Base-by-base conservation (phyloP, 192 early-diverging fungal species). In the Backusella australiensis region DNA sequence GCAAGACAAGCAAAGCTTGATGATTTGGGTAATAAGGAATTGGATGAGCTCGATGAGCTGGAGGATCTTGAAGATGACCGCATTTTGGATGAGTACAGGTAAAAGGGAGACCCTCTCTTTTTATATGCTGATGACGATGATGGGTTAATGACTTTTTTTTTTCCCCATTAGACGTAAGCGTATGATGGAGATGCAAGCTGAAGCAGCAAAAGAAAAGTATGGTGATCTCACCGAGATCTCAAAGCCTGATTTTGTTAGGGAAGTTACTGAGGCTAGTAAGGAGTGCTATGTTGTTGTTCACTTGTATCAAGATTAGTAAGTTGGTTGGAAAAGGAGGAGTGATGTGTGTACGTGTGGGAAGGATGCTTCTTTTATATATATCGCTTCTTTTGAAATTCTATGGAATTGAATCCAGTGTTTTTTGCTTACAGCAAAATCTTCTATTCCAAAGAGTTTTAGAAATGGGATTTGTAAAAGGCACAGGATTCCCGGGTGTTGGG, bases 31-130 rank as follows among this genome's bases (percentile, higher is more conserved):
- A 86, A 93, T 73, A 89, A 85, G 69, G 84, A 83, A 17, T 82
- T 96, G 4, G 94, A 95, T 75, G 94, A 94, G 74, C 89, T 99
- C 0, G 96, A 94, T 77, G 96, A 98, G 78, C 86, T 98, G 23
- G 96, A 97, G 71, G 97, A 99, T 77, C 88, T 93, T 42, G 94
- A 98, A 72, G 96, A 98, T 80, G 94, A 96, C 75, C 86, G 92
- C 36, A 85, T 97, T 11, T 82, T 99, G 41, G 85, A 90, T 78
- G 89, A 89, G 63, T 95, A 94, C 75, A 90, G 91, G 84, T 90
- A 81, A 63, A 59, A n/a, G 3, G 56, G 7, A 15, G 14, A 15
- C 36, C 35, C 38, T 9, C 6, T 23, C 9, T 23, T 42, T 38
- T 76, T 41, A 71, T 17, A 26, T 8, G 14, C 69, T 19, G 17